Evolutionary conservation across 2,329 filamentous ascomycete genomes (phyloP), one percentile per base, ranked within the genome.

Genomic region (Colletotrichum paranaense): DNA sequence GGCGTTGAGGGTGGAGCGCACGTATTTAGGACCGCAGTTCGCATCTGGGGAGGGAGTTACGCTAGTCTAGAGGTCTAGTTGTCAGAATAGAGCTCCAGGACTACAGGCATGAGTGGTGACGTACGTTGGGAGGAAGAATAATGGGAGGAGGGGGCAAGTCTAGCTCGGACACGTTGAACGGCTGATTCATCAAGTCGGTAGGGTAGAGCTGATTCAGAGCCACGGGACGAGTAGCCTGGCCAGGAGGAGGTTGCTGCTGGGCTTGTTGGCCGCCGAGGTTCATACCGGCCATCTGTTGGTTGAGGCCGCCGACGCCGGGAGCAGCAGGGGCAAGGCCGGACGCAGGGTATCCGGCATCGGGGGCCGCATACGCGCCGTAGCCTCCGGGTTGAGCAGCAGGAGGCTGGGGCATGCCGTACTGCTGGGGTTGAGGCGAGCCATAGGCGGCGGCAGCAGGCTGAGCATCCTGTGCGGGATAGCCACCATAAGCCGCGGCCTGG

Each of bases 1-100:
- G 30, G 95, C 95, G 82, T 98, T 98, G 76, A 99, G 86, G 6
- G 97, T 98, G 24, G 97, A 98, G 78, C 97, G 94, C 76, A 98
- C 92, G 82, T 97, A 99, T 87, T 97, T 97, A 28, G 95, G 90
- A 67, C 95, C 91, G 86, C 95, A 98, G 84, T 98, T 99, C 74
- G 97, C 92, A 81, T 94, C 88, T 58, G 95, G 94, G 57, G 97
- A 98, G 71, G 95, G 94, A 26, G 96, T 98, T 68, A 97, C 94
- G 81, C 94, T 97, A 65, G 94, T 92, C 95, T 97, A 76, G 68
- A 71, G 67, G 55, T 76, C 49, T 16, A 26, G 38, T 8, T 5
- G 52, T 74, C 32, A 74, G 30, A 28, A 53, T 3, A 11, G 16
- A 38, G 26, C 49, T 68, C 42, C 24, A 16, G 11, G 22, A 22